Base-by-base conservation (phyloP, 1,284 basidiomycete genomes). In the Cryptococcus wingfieldii region DNA sequence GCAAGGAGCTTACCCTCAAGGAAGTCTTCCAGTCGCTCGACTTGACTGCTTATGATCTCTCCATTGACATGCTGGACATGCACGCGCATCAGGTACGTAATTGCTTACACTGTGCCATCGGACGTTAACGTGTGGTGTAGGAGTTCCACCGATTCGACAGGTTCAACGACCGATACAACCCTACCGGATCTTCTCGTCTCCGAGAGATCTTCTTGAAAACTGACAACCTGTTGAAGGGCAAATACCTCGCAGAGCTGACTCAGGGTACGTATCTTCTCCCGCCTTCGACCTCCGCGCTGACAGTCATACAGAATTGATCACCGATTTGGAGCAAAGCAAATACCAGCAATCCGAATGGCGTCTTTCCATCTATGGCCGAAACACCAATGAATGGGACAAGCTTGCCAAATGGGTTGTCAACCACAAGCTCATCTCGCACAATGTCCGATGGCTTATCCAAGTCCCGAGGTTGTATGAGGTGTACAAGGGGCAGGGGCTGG, bases 301-400 rank as follows among this genome's bases (percentile, higher is more conserved):
- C 10, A 25, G 18, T 23, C 12, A 28, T 5, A 4, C 70, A 93
- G 96, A 99, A 81, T 82, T 98, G 47, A 97, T 98, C 84, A 87
- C 82, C 31, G 96, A 98, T 83, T 77, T 98, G 38, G 93, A 98
- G 75, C 90, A 95, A 76, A 94, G 89, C 81, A 99, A 99, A 78
- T 99, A 99, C 69, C 95, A 98, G 82, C 96, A 90, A 76, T 94
- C 86, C 68, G 96, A 99, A 79, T 99, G 96, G 88, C 85, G 96
- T 9, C 83, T 98, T 59, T 95, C 90, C 56, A 91, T 99, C 65
- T 99, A 98, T 67, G 96, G 94, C 8, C 84, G 81, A 53, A 80
- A 77, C 55, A 56, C 74, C 42, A 71, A 86, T 60, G 96, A 99
- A 78, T 99, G 96, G 96, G 96, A 98, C 80, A 98, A 97, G 72